These are phyloP conservation scores for Tausonia pullulans DNA, from an alignment of 1,284 basidiomycete species.

Conservation along the genomic window DNA sequence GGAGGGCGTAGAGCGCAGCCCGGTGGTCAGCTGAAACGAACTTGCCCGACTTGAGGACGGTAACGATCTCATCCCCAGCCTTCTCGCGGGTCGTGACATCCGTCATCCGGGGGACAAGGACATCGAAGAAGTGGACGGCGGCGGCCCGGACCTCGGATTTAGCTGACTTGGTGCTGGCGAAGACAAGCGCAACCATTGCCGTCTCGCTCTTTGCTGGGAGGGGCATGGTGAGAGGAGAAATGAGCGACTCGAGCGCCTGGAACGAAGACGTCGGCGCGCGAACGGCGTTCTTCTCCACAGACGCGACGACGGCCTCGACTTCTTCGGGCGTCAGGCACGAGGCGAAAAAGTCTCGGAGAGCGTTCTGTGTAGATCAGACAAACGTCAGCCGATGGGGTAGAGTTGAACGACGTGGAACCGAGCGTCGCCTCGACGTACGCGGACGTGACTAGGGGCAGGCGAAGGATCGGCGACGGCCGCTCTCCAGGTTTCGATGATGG, in stretches of 20 bases:
- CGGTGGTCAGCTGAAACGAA: constrained; percentile 77
- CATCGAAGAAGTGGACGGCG: constrained; percentile 49
- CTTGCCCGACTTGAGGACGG: constrained; percentile 66
- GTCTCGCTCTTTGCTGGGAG: constrained; percentile 48
- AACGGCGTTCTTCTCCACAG: constrained; percentile 61
- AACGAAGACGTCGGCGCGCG: constrained; percentile 62
- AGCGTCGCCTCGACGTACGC: background rate
- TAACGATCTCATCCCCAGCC: constrained; percentile 48
- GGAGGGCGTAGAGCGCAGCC: constrained; percentile 65
- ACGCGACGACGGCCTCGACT: constrained; percentile 44
- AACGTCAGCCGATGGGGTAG: too few species aligned
- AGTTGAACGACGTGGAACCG: too few species aligned
- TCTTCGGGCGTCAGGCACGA: constrained; percentile 44
- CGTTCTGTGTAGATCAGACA: constrained; percentile 15
- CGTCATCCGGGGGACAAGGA: background rate
- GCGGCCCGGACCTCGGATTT: constrained; percentile 53
- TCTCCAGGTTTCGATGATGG: constrained; percentile 13
- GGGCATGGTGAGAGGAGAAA: constrained; percentile 31
- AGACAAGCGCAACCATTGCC: constrained; percentile 51
- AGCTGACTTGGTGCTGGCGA: constrained; percentile 66
- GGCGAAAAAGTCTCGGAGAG: constrained; percentile 51
- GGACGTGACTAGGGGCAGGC: background rate
- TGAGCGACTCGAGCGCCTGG: constrained; percentile 16
- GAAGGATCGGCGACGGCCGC: background rate
- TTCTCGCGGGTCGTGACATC: constrained; percentile 3